Base-by-base conservation (phyloP, 371 early-diverging fungal genomes). In the Nematocida ironsii region DNA sequence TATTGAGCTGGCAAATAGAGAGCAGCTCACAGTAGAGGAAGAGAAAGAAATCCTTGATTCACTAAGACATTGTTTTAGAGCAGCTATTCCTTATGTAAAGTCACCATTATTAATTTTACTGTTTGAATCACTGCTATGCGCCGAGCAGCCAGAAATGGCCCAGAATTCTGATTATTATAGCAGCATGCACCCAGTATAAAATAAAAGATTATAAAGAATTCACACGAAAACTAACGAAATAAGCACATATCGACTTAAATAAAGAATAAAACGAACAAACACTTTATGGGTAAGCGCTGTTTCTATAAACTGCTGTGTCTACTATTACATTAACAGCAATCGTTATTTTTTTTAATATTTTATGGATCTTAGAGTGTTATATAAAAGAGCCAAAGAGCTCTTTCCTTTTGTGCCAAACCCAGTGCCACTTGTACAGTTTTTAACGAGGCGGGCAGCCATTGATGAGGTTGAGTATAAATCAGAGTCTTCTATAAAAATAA, bases 81-180 rank as follows among this genome's bases (percentile, higher is more conserved):
- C 27, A 6, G 61, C 71, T 42, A n/a, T 78, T 13, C 80, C 80
- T 5, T 40, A 57, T 50, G 54, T 78, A 23, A 78, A 78, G 57
- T 70, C 80, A 1, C 48, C 80, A 0, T 58, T 60, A 45, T 33
- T 78, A 9, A 18, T 45, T 40, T 6, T 44, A 4, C 20, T 70
- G 5, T 68, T 78, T 71, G 71, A 78, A 40, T 61, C 71, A n/a
- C 60, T 78, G n/a, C 2, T 27, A 20, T 50, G 33, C 33, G 0
- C 33, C 33, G 33, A 33, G 2, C 33, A 33, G 33, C 33, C 33
- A 2, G 33, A 33, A 33, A 33, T 33, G 33, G 33, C 33, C 33
- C 33, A 33, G 33, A 33, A 33, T 33, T 33, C 33, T 33, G 33
- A 33, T 33, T 33, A 33, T 33, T 33, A 33, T 33, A 33, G 33